phyloP scores from a whole-genome alignment of 805 yeast genomes.

The Dipodascopsis tothii region DNA sequence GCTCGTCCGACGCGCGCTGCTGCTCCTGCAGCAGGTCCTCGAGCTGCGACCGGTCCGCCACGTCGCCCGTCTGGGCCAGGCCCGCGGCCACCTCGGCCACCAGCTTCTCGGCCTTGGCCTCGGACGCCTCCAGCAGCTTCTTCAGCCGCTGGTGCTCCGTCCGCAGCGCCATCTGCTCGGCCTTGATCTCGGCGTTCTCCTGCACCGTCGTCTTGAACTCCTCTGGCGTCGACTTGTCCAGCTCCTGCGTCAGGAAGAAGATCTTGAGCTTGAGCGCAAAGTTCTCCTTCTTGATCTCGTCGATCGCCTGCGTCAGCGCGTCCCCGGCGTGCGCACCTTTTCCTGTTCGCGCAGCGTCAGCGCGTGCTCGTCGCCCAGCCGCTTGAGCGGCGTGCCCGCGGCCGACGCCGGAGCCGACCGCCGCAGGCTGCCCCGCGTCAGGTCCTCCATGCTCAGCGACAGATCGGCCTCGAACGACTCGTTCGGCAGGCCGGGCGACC shows the following conservation, averaged over 20 bases:
- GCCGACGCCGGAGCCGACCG: no score
- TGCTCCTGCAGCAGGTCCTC: conserved; percentile 8
- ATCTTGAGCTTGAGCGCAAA: conserved; percentile 21
- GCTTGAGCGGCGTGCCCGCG: conserved; percentile 2
- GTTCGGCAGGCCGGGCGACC: conserved; percentile 18
- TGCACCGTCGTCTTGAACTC: conserved; percentile 8
- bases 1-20: conserved; percentile 5
- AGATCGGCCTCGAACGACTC: not conserved
- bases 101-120: conserved; percentile 5
- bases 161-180: conserved; percentile 13
- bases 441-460: conserved; percentile 17
- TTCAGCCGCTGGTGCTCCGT: conserved; percentile 9
- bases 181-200: conserved; percentile 17
- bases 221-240: conserved; percentile 19
- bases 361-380: conserved; percentile 7
- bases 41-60: conserved; percentile 2
- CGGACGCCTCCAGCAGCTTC: conserved; percentile 13
- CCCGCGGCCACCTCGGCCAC: conserved; percentile 6
- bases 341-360: conserved; percentile 25
- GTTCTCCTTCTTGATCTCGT: conserved; percentile 25
- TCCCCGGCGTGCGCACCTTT: conserved; percentile 5
- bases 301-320: conserved; percentile 13
- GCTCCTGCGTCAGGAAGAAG: conserved; percentile 12
- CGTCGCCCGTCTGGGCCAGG: conserved; percentile 8
- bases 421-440: conserved; percentile 12